Evolutionary conservation across 441 rosid genomes (phyloP).

Genomic region (Brassica hybrid): DNA sequence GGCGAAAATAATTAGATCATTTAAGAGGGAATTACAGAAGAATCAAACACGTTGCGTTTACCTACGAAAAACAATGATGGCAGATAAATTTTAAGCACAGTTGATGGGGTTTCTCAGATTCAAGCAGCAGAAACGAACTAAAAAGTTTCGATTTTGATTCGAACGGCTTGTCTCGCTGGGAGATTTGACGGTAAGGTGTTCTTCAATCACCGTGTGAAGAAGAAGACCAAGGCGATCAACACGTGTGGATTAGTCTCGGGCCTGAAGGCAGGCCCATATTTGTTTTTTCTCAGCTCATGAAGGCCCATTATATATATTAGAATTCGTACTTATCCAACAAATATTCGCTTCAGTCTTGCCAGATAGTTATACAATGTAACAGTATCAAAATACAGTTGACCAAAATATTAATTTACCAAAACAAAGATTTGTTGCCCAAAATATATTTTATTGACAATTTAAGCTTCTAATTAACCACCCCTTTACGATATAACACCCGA

Average conservation of each 20-base stretch:
- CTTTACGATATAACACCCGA: no score
- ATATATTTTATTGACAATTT: neutral
- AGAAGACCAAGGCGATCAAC: constrained; percentile 3
- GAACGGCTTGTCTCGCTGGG: constrained; percentile 12
- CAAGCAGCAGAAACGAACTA: constrained; percentile 2
- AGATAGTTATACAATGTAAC: no score
- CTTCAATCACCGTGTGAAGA: constrained; percentile 20
- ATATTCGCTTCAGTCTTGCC: no score
- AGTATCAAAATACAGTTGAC: no score
- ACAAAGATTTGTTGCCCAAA: neutral
- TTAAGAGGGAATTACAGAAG: neutral
- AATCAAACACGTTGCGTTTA: constrained; percentile 21
- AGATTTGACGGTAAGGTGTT: constrained; percentile 18
- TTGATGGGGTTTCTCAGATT: constrained; percentile 25
- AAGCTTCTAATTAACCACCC: neutral
- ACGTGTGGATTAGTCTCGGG: constrained; percentile 27
- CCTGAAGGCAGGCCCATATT: constrained; percentile 24
- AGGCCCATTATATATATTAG: neutral
- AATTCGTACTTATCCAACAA: no score
- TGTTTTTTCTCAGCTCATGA: neutral
- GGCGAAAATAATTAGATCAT: neutral
- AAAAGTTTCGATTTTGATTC: constrained; percentile 1
- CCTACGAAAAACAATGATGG: constrained; percentile 17
- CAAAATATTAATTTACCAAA: neutral
- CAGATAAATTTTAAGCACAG: neutral